Base-by-base conservation (phyloP, 352 stramenopile species). In the Phytophthora citricola region DNA sequence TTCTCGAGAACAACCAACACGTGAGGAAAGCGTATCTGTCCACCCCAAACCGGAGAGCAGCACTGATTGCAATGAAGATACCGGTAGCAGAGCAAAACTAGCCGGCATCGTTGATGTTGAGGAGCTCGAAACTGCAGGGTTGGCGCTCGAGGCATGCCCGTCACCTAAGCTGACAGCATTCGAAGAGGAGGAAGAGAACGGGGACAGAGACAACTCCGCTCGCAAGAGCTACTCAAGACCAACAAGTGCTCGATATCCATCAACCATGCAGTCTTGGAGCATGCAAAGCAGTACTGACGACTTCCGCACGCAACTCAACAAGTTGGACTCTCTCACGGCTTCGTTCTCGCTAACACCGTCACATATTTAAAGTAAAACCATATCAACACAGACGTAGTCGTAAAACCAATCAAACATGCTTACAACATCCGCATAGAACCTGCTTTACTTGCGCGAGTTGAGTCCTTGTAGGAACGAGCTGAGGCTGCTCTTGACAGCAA, bases 401-500 rank as follows among this genome's bases (percentile, higher is more conserved):
- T 39, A 38, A 57, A 55, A 46, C 20, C n/a, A 48, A 31, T 11
- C 17, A 52, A 52, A 8, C 36, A 63, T 47, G 12, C 68, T 54
- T 40, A 64, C 26, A 38, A n/a, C 17, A 45, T 17, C 29, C 17
- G 12, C 20, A 26, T 22, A 26, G 12, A n/a, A 26, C 8, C 17
- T 32, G 44, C 7, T 29, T 86, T 59, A 86, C 41, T 77, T 87
- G 17, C 53, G 50, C 6, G 58, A 54, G 22, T 66, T 71, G n/a
- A 93, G 49, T 36, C 58, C 83, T 51, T 79, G 66, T 9, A 93
- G 59, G 36, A 93, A 91, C 2, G 85, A 87, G 56, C 66, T 89
- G 17, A 93, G 54, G 20, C 62, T 88, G 66, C 73, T 92, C 63
- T 93, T 91, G 17, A 90, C 85, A 47, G 82, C 78, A 0, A 66